Conservation (phyloP, 176 grass and related monocot genomes). For the Aegilops speltoides region DNA sequence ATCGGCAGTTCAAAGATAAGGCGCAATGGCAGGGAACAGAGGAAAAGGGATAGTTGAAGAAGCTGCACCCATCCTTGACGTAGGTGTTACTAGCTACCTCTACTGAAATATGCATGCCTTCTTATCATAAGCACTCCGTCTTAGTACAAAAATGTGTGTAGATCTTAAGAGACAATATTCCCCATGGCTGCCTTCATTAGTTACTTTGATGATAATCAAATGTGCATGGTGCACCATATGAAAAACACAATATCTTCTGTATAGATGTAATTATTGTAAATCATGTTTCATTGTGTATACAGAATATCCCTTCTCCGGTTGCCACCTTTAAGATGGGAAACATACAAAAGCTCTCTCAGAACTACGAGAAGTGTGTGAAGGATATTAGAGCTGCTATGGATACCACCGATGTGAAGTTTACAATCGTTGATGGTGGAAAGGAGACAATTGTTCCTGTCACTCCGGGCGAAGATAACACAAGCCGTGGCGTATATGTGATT, state of each 20-base stretch:
- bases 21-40: neutral
- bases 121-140: neutral
- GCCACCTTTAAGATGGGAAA: neutral
- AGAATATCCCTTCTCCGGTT: neutral
- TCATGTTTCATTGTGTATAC: neutral
- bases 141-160: neutral
- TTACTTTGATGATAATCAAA: no score
- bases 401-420: neutral
- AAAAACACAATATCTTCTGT: no score
- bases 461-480: neutral
- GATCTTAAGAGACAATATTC: no score
- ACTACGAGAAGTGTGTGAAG: neutral
- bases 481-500: neutral
- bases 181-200: no score
- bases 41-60: neutral
- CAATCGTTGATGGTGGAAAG: no score
- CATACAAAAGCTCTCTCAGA: neutral
- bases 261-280: neutral
- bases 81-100: neutral
- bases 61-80: neutral
- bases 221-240: no score
- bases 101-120: neutral
- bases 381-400: neutral
- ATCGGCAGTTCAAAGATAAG: no score
- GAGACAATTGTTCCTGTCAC: neutral